Conservation (phyloP, 345 rosid genomes). For the Corchorus olitorius region DNA sequence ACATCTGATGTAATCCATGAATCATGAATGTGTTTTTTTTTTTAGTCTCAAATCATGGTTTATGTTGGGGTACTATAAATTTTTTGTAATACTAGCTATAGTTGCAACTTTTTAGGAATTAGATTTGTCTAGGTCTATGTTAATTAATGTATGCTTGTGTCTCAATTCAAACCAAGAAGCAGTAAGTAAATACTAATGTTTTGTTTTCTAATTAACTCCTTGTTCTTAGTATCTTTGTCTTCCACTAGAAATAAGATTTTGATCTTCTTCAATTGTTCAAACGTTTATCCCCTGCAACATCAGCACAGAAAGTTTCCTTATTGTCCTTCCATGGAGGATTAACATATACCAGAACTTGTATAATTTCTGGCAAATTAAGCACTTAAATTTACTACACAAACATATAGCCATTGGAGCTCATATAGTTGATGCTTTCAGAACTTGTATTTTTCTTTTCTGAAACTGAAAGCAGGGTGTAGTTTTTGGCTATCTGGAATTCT, state of each 20-base stretch:
- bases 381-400: neutral
- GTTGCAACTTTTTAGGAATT: neutral
- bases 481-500: too few species aligned
- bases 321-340: neutral
- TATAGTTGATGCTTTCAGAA: neutral
- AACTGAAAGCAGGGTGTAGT: too few species aligned
- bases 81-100: neutral
- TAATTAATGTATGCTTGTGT: neutral
- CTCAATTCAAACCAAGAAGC: neutral
- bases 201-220: neutral
- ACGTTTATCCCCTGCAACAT: neutral
- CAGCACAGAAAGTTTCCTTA: neutral
- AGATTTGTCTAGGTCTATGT: neutral
- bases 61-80: neutral
- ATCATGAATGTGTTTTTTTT: neutral
- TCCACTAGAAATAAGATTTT: neutral
- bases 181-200: neutral
- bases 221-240: neutral
- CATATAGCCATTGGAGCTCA: neutral
- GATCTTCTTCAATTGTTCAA: neutral
- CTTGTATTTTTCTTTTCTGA: too few species aligned
- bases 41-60: neutral
- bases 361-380: neutral
- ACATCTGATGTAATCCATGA: neutral
- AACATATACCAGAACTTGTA: neutral